Evolutionary conservation across 2,329 filamentous ascomycete genomes (phyloP), one percentile per base, ranked within the genome.

Genomic region (Lasiodiplodia citricola): DNA sequence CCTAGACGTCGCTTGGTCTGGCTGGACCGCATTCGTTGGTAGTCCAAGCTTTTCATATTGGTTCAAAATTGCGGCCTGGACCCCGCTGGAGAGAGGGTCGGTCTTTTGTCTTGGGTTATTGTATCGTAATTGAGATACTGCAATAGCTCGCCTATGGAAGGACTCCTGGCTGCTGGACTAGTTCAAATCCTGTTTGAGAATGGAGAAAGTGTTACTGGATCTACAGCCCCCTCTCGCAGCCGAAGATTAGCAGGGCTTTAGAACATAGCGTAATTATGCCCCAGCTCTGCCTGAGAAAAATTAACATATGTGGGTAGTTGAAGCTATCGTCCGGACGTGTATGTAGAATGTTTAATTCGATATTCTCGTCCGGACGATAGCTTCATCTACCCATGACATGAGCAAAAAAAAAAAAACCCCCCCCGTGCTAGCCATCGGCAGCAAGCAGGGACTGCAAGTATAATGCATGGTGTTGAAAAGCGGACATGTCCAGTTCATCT

Each of bases 61-160:
- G 28, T 52, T 52, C 31, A 25, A 50, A 63, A 64, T 52, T 23
- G 21, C 23, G 60, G 47, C 60, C 60, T 64, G 60, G 58, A 51
- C 47, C 60, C 51, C 60, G 60, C 47, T 64, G 60, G 60, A 37
- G 47, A 64, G 44, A 64, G 47, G 60, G 60, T 52, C 47, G 13
- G 41, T 64, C 60, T 64, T 64, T 62, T 62, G 55, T 37, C n/a
- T n/a, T 35, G 47, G 60, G 47, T 37, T 37, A 52, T 52, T 64
- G 60, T 64, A 64, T 51, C 23, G 41, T 63, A 63, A 51, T 38
- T 52, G 60, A 64, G 60, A 64, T 52, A 50, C 60, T 64, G 23
- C 31, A 52, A 52, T 64, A 52, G 47, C 60, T 31, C 28, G 37
- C 31, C 23, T 47, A 52, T 21, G 47, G 60, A 52, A 64, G 47